These are phyloP conservation scores for Colletotrichum costaricense DNA, from an alignment of 2,329 filamentous ascomycete genomes.

Conservation along the genomic window DNA sequence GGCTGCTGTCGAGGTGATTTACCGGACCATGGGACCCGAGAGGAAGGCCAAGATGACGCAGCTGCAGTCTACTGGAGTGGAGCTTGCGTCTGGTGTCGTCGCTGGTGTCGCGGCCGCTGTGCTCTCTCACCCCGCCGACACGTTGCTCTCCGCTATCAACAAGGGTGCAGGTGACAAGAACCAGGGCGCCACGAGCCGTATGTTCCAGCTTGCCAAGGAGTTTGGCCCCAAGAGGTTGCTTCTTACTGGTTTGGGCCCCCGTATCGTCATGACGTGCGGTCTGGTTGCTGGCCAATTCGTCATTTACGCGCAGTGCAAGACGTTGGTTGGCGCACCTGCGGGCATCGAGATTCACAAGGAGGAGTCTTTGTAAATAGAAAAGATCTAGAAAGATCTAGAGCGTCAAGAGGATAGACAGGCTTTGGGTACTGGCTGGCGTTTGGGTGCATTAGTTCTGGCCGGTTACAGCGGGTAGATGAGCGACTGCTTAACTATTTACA, in stretches of 20 bases:
- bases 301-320: conserved; percentile 66
- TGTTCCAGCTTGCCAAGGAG: conserved; percentile 63
- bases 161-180: conserved; percentile 62
- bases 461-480: conserved; percentile 12
- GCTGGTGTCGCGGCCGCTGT: conserved; percentile 91
- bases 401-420: neutral
- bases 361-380: conserved; percentile 6
- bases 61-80: conserved; percentile 82
- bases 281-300: conserved; percentile 65
- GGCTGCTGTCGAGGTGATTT: conserved; percentile 84
- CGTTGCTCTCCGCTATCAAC: conserved; percentile 66
- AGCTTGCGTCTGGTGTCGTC: conserved; percentile 86
- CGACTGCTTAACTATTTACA: neutral
- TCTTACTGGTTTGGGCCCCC: conserved; percentile 59
- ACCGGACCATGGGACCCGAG: conserved; percentile 72
- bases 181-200: conserved; percentile 60
- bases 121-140: conserved; percentile 89
- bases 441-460: neutral
- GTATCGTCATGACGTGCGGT: conserved; percentile 65
- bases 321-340: conserved; percentile 61
- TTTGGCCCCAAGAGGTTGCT: conserved; percentile 62
- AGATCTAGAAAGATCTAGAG: neutral
- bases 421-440: conserved; percentile 6
- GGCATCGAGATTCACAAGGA: conserved; percentile 66
- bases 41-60: conserved; percentile 76